Evolutionary conservation across 495 filamentous ascomycete genomes (phyloP), one percentile per base, ranked within the genome.

Genomic region (Chaetomium cochliodes): DNA sequence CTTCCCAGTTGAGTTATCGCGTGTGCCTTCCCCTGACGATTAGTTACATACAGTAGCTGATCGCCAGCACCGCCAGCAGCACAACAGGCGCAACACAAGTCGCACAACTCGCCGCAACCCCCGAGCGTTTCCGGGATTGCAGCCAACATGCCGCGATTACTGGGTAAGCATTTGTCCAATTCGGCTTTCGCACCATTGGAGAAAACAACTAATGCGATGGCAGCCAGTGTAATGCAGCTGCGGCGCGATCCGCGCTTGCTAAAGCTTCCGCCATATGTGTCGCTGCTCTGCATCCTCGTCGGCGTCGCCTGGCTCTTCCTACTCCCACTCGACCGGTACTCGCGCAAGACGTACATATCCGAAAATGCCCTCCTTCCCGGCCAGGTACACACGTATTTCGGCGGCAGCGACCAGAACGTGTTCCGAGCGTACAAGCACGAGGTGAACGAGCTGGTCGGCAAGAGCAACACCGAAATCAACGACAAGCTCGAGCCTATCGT

Each of bases 321-420:
- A 23, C 87, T 98, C n/a, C 94, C 94, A 37, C 85, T 97, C 58
- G 83, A 98, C 76, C 85, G 92, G 59, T 96, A 98, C 80, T 96
- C 92, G 58, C 87, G 96, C 65, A 80, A 84, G 52, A 98, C 94
- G 13, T 98, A 98, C 77, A 94, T 98, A 68, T 97, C 93, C 58
- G 94, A 98, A 74, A 98, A 98, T 76, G 94, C 94, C 20, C 87
- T 98, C 11, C 81, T 98, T 20, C 94, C 94, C 0, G 94, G 93
- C 18, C 94, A 98, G 72, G 94, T 98, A 15, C 92, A 98, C 77
- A 96, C 96, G 0, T 98, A 98, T 74, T 98, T 98, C 70, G 88
- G 90, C 3, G 93, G 94, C 25, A 96, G 91, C 74, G 94, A 98
- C 71, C 92, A 97, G 78, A 89, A 97, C 72, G 84, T 98, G 64